These are phyloP conservation scores for Verticillium zaregamsianum DNA, from an alignment of 2,329 filamentous ascomycete species.

Conservation along the genomic window DNA sequence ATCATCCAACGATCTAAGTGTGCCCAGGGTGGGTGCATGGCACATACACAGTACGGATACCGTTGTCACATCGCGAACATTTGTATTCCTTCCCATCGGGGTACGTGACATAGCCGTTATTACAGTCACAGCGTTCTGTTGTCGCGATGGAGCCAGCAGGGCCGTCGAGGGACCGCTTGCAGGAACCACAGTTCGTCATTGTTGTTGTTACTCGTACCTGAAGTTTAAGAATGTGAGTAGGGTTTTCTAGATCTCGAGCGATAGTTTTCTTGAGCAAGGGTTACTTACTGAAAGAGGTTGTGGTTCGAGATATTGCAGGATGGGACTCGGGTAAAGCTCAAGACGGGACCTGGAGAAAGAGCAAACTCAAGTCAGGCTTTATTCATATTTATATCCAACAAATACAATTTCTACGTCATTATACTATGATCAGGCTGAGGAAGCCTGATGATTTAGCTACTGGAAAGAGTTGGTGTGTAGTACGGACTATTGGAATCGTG, in stretches of 20 bases:
- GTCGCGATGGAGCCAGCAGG: not conserved
- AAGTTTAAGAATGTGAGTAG: no score
- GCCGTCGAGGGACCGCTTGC: not conserved
- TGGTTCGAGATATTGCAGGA: not conserved
- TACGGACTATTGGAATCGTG: no score
- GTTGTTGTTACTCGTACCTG: not conserved
- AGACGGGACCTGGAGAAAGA: no score
- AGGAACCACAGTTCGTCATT: not conserved
- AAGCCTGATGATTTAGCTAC: no score
- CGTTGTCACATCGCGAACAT: not conserved
- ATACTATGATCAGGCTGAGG: no score
- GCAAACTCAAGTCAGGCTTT: no score
- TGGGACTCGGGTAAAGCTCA: no score
- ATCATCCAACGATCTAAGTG: not conserved
- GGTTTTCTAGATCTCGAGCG: no score
- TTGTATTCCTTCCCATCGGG: not conserved
- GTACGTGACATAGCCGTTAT: not conserved
- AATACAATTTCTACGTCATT: no score
- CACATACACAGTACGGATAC: not conserved
- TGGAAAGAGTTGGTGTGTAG: no score
- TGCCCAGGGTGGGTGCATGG: not conserved
- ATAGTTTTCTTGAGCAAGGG: no score
- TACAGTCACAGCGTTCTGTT: not conserved
- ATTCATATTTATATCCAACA: no score
- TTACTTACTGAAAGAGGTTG: not conserved